Base-by-base conservation (phyloP, 163 green algal genomes). In the Prototheca cutis region DNA sequence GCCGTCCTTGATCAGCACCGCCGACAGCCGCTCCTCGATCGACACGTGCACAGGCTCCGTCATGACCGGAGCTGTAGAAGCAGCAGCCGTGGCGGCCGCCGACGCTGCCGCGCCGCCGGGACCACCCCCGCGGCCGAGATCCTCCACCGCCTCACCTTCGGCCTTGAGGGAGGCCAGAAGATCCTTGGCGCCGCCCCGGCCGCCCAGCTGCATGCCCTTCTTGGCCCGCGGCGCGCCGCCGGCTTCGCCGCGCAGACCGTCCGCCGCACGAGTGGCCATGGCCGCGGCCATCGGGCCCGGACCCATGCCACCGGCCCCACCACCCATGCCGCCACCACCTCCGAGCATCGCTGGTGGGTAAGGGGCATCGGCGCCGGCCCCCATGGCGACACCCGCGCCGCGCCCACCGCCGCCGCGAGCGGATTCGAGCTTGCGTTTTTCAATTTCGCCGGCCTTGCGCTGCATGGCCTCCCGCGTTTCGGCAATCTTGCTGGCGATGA, bases 381-480 rank as follows among this genome's bases (percentile, higher is more conserved):
- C n/a, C n/a, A n/a, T 5, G 42, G 42, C 42, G 18, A 8, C 42
- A 48, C 13, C 42, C 55, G 29, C 55, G 55, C 40, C 7, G 42
- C 30, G 25, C 27, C 40, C 25, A 58, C 53, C 36, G 8, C 10
- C 13, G 51, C 53, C 53, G 19, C 8, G 28, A 15, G 29, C 15
- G 15, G 68, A 45, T 53, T 95, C 86, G 28, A 96, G 62, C 68
- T 94, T 95, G 42, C 53, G 71, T 69, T 93, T 92, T 34, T 98
- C 92, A 58, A 98, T 98, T 73, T 97, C 91, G 58, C 80, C 76
- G 0, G 87, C 91, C 73, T 96, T 96, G 63, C 85, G 84, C 77
- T 94, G 95, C 91, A 98, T 98, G 31, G 93, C 62, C 62, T 96
- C 89, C 71, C 86, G 87, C 19, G 91, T 96, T 55, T 98, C 91